These are phyloP conservation scores for Mortierella claussenii DNA, from an alignment of 192 early-diverging fungal species.

Conservation along the genomic window DNA sequence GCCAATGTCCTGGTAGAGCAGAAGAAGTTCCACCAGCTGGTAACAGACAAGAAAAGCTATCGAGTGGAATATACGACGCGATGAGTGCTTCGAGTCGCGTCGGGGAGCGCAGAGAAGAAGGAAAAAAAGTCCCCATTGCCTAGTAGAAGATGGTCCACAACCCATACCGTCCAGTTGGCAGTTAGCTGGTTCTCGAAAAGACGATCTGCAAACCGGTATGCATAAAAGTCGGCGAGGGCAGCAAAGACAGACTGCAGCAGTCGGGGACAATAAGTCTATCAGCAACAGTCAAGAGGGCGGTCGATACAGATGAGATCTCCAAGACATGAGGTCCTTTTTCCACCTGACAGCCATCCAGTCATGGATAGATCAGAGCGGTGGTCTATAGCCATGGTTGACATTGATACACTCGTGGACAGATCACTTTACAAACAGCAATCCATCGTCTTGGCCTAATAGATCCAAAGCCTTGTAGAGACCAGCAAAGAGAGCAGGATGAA, in stretches of 20 bases:
- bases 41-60: constrained; percentile 64
- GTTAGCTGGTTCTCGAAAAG: constrained; percentile 64
- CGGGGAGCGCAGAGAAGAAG: neutral
- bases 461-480: constrained; percentile 72
- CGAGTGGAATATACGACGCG: neutral
- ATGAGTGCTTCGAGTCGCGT: neutral
- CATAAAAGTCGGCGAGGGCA: constrained; percentile 76
- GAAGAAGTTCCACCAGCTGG: constrained; percentile 70
- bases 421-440: constrained; percentile 72
- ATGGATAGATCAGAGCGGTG: too few relatives aligned
- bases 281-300: too few relatives aligned
- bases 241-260: constrained; percentile 81
- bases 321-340: too few relatives aligned
- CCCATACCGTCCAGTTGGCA: constrained; percentile 75
- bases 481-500: constrained; percentile 91
- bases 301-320: too few relatives aligned
- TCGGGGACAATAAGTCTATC: constrained; percentile 77
- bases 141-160: too few relatives aligned
- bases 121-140: too few relatives aligned
- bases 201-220: constrained; percentile 75
- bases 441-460: constrained; percentile 70
- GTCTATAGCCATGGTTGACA: too few relatives aligned
- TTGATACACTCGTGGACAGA: neutral
- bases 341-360: too few relatives aligned
- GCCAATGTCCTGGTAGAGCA: constrained; percentile 64